phyloP scores from a whole-genome alignment of 257 asterid species.

The Solanum phureja region DNA sequence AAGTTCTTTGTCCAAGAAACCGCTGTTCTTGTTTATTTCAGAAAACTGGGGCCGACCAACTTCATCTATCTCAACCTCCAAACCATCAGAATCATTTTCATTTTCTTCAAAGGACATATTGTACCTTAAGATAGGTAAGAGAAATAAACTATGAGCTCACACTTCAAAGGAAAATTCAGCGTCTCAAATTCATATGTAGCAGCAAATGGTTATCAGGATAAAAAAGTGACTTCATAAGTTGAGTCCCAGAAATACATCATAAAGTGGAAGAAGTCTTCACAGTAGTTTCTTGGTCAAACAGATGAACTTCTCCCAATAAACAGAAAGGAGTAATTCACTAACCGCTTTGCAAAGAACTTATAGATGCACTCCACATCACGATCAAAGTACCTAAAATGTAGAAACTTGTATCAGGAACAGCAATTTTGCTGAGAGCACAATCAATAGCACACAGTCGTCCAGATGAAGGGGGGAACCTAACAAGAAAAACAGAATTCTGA shows the following conservation, averaged over 20 bases:
- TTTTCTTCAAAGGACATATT: slow-evolving; percentile 49
- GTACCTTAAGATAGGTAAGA: slow-evolving; percentile 33
- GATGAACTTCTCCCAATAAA: not conserved
- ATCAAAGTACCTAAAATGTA: slow-evolving; percentile 67
- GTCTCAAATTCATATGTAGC: not conserved
- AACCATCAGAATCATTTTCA: slow-evolving; percentile 36
- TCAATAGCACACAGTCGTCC: not conserved
- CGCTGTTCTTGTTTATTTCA: slow-evolving; percentile 52
- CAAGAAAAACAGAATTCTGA: not conserved
- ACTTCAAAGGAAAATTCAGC: not conserved
- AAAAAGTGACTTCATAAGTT: not conserved
- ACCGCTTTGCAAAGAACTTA: slow-evolving; percentile 85
- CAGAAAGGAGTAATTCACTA: slow-evolving; percentile 9
- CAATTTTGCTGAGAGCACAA: not conserved
- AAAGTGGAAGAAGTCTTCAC: not conserved
- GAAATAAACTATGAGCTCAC: not conserved
- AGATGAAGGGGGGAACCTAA: not conserved
- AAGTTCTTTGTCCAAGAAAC: slow-evolving; percentile 83
- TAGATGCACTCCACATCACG: slow-evolving; percentile 86
- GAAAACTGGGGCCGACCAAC: slow-evolving; percentile 56
- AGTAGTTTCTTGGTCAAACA: not conserved
- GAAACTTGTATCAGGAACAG: not conserved
- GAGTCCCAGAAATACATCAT: not conserved
- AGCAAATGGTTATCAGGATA: not conserved
- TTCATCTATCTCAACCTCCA: slow-evolving; percentile 44